A percentile compares a stretch with the other conserved stretches of the same genome.
Conservation (phyloP, 345 rosid species). For the Salix exigua region DNA sequence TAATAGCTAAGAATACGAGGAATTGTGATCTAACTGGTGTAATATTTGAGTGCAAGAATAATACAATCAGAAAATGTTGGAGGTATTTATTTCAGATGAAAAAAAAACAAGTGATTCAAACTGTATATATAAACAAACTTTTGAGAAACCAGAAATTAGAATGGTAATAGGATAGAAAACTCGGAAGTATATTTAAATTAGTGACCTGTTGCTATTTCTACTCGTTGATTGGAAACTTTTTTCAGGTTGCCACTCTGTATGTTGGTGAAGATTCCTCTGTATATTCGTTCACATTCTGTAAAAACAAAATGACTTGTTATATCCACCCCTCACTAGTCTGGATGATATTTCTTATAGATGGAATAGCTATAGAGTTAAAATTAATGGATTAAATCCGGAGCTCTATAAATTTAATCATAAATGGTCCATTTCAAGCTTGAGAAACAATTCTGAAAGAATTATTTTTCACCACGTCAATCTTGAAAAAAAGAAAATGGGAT, state of each 20-base stretch:
- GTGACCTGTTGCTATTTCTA: slow-evolving; percentile 39
- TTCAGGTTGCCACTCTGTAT: slow-evolving; percentile 24
- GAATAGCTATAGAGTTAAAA: background rate
- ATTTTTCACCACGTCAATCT: background rate
- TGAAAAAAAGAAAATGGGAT: background rate
- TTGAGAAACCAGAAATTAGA: background rate
- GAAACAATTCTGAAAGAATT: background rate
- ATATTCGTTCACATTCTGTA: slow-evolving; percentile 31
- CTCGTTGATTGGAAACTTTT: slow-evolving; percentile 27
- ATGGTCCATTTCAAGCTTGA: background rate
- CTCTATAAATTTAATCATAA: background rate
- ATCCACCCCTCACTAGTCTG: background rate
- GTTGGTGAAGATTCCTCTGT: slow-evolving; percentile 27
- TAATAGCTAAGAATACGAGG: too few species aligned
- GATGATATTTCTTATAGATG: background rate
- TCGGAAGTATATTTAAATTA: background rate
- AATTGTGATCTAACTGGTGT: too few species aligned
- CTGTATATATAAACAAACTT: background rate
- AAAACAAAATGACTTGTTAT: background rate
- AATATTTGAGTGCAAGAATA: too few species aligned
- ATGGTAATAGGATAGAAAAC: background rate
- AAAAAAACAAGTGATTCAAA: background rate
- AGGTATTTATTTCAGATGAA: background rate
- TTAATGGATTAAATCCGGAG: background rate
- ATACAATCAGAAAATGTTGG: too few species aligned